Evolutionary conservation across 1,139 yeast genomes (phyloP).

Genomic region (Protomyces inundatus): DNA sequence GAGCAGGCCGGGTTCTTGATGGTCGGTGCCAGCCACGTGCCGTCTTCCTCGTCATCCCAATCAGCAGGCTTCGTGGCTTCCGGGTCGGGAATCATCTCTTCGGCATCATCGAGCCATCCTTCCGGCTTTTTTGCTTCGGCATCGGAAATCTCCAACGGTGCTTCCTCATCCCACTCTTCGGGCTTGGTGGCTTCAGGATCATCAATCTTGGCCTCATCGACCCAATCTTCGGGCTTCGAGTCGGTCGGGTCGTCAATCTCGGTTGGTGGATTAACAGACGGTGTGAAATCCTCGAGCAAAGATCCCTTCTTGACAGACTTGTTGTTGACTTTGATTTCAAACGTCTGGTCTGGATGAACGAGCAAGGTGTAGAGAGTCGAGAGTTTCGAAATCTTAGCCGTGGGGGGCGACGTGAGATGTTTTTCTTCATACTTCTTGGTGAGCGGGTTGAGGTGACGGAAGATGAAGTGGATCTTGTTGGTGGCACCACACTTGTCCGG

Average conservation of each 20-base stretch:
- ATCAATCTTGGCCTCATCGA: constrained; percentile 56
- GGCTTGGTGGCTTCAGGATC: constrained; percentile 70
- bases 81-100: constrained; percentile 59
- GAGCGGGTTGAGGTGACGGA: constrained; percentile 53
- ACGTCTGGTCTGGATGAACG: constrained; percentile 57
- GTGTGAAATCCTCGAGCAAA: constrained; percentile 55
- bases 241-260: constrained; percentile 60
- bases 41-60: constrained; percentile 88
- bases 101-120: constrained; percentile 68
- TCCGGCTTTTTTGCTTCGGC: constrained; percentile 63
- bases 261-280: constrained; percentile 59
- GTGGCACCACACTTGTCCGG: constrained; percentile 85
- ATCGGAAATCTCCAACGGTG: constrained; percentile 57
- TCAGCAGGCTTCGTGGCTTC: constrained; percentile 59
- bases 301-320: constrained; percentile 65
- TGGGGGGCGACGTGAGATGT: constrained; percentile 61
- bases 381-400: constrained; percentile 53
- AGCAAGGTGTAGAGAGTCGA: constrained; percentile 72
- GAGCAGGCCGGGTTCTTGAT: constrained; percentile 70
- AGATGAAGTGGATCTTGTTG: constrained; percentile 71
- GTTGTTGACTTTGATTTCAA: constrained; percentile 79
- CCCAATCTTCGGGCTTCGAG: constrained; percentile 74
- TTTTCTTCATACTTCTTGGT: constrained; percentile 63
- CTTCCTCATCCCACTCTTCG: constrained; percentile 73
- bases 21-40: constrained; percentile 69